Evolutionary conservation across 129 eudicot species (phyloP).

Genomic region (Pulicaria dysenterica): DNA sequence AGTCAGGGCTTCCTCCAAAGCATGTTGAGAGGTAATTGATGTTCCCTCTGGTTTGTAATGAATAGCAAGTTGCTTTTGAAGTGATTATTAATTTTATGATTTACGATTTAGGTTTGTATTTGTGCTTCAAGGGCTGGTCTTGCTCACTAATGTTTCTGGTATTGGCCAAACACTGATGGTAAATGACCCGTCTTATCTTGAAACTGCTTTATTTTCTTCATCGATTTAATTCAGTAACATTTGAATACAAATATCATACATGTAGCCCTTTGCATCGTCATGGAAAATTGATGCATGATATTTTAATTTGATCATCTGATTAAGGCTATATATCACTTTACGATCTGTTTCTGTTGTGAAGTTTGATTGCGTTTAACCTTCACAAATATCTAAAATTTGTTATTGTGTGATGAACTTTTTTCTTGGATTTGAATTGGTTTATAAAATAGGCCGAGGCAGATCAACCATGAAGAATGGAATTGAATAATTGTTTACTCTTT

Average conservation of each 20-base stretch:
- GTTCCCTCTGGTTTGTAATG: neutral
- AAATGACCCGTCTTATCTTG: conserved; percentile 22
- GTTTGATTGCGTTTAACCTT: conserved; percentile 10
- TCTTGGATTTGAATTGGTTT: neutral
- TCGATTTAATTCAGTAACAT: conserved; percentile 13
- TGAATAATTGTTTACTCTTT: neutral
- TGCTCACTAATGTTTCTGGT: conserved; percentile 55
- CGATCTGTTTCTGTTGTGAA: neutral
- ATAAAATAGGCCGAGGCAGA: neutral
- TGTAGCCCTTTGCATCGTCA: neutral
- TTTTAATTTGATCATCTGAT: neutral
- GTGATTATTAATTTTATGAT: neutral
- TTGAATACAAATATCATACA: neutral
- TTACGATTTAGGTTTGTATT: conserved; percentile 68
- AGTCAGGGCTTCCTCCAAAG: conserved; percentile 64
- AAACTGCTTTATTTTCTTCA: neutral
- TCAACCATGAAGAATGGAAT: neutral
- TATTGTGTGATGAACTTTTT: neutral
- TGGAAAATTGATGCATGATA: neutral
- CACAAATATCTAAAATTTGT: neutral
- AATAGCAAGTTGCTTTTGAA: conserved; percentile 8
- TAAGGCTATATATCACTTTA: neutral
- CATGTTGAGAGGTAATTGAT: conserved; percentile 74
- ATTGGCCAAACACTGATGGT: conserved; percentile 58
- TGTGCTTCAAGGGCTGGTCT: conserved; percentile 71